A percentile compares a stretch with the other conserved stretches of the same genome.
Conservation (phyloP, 2,329 filamentous ascomycete genomes). For the Exophiala dermatitidis region DNA sequence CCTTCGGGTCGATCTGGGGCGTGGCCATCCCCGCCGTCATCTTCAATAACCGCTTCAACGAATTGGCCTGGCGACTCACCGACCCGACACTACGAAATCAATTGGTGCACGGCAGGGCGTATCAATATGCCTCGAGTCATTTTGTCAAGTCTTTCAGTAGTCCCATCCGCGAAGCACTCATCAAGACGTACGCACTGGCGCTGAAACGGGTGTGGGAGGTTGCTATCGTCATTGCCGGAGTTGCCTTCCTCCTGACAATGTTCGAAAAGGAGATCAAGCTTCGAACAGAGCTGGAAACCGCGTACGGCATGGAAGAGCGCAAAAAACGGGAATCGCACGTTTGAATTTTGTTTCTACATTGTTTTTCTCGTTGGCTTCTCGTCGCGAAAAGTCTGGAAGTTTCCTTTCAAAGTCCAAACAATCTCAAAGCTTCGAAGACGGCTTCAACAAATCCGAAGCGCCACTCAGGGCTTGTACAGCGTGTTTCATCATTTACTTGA, state of each 20-base stretch:
- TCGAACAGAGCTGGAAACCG: slow-evolving; percentile 16
- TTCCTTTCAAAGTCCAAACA: too few species aligned
- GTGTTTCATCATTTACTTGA: too few species aligned
- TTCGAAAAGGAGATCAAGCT: slow-evolving; percentile 18
- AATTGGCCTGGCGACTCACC: neutral
- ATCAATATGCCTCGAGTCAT: slow-evolving; percentile 17
- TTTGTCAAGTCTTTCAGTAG: slow-evolving; percentile 13
- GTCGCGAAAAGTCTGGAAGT: too few species aligned
- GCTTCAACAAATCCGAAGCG: too few species aligned
- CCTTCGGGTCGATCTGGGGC: slow-evolving; percentile 29
- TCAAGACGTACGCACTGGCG: slow-evolving; percentile 10
- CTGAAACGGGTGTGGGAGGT: slow-evolving; percentile 21
- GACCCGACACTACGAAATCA: slow-evolving; percentile 11
- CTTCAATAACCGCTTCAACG: slow-evolving; percentile 28
- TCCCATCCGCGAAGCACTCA: slow-evolving; percentile 3
- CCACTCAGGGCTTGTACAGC: too few species aligned
- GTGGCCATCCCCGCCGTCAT: slow-evolving; percentile 28
- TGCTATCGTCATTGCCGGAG: slow-evolving; percentile 15
- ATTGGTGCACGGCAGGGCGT: slow-evolving; percentile 18
- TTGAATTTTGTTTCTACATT: too few species aligned
- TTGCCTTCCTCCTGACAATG: slow-evolving; percentile 17
- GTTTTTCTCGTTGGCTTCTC: too few species aligned
- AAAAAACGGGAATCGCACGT: neutral
- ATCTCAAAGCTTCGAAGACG: too few species aligned
- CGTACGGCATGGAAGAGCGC: slow-evolving; percentile 8